phyloP scores from a whole-genome alignment of 2,329 filamentous ascomycete species.

The Chrysoporthe austroafricana region DNA sequence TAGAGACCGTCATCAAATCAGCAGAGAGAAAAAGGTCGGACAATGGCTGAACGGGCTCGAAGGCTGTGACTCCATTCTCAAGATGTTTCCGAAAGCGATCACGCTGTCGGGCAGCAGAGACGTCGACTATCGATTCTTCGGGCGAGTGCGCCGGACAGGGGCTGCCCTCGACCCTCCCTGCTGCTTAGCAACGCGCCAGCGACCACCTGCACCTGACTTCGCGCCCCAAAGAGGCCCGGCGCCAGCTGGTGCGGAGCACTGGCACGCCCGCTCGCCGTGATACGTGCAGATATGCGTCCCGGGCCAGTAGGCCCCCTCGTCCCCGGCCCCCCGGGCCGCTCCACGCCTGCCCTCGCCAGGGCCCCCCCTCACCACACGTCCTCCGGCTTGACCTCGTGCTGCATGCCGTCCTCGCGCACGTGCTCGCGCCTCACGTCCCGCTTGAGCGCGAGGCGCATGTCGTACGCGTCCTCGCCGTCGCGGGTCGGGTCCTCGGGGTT shows the following conservation, averaged over 20 bases:
- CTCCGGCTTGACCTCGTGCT: slow-evolving; percentile 75
- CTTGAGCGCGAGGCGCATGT: slow-evolving; percentile 92
- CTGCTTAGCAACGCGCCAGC: neutral
- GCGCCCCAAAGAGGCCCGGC: neutral
- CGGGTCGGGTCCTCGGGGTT: slow-evolving; percentile 68
- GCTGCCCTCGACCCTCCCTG: neutral
- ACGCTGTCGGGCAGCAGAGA: neutral
- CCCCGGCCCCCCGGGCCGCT: too few relatives aligned
- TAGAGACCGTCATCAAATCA: neutral
- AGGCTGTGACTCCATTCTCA: neutral
- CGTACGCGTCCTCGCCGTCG: slow-evolving; percentile 83
- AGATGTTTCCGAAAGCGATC: neutral
- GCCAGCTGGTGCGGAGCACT: neutral
- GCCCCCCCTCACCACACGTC: slow-evolving; percentile 74
- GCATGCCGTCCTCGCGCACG: slow-evolving; percentile 79
- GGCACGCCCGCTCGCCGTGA: neutral
- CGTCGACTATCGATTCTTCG: neutral
- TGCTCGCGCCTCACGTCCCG: slow-evolving; percentile 78
- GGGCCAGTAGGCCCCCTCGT: neutral
- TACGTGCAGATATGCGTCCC: neutral
- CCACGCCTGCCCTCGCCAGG: neutral
- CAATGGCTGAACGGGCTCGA: neutral
- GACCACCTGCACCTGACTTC: neutral
- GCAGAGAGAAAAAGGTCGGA: neutral
- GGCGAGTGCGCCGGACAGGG: neutral